Evolutionary conservation across 2,329 filamentous ascomycete species (phyloP).

Genomic region (Macrophomina phaseolina): DNA sequence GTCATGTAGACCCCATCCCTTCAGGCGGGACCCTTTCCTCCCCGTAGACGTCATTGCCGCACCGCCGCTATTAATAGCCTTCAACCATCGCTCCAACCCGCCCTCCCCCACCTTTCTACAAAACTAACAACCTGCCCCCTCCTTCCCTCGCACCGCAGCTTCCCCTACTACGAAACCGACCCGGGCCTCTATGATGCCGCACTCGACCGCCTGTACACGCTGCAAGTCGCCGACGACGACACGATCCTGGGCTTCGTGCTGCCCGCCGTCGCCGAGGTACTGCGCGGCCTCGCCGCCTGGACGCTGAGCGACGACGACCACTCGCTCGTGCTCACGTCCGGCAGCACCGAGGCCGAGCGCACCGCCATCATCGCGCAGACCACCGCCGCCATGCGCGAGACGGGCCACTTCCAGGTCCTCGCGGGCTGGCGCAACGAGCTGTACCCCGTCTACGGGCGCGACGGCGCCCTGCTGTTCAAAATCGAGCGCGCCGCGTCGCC

Average conservation of each 20-base stretch:
- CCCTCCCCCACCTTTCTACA: neutral
- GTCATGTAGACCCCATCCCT: too few relatives aligned
- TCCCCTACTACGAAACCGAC: conserved; percentile 73
- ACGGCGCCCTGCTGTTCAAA: conserved; percentile 48
- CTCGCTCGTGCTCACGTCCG: conserved; percentile 53
- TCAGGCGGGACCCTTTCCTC: neutral
- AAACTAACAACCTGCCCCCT: neutral
- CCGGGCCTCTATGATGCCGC: conserved; percentile 61
- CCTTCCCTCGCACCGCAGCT: conserved; percentile 56
- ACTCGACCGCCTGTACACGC: conserved; percentile 62
- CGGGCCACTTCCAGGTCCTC: conserved; percentile 75
- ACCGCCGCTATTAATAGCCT: conserved; percentile 6
- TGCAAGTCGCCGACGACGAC: conserved; percentile 70
- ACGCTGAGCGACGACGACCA: conserved; percentile 62
- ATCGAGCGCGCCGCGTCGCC: conserved; percentile 51
- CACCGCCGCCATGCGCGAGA: conserved; percentile 70
- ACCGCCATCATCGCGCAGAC: conserved; percentile 64
- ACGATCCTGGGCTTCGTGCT: conserved; percentile 65
- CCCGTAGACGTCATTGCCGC: neutral
- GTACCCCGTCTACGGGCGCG: conserved; percentile 48
- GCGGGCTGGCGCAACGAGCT: conserved; percentile 50
- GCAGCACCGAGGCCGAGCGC: conserved; percentile 66
- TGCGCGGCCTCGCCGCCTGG: conserved; percentile 65
- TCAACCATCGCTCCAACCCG: neutral
- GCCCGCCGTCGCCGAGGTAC: conserved; percentile 64